Evolutionary conservation across 1,284 basidiomycete genomes (phyloP), one percentile per base, ranked within the genome.

Genomic region (Tilletia caries): DNA sequence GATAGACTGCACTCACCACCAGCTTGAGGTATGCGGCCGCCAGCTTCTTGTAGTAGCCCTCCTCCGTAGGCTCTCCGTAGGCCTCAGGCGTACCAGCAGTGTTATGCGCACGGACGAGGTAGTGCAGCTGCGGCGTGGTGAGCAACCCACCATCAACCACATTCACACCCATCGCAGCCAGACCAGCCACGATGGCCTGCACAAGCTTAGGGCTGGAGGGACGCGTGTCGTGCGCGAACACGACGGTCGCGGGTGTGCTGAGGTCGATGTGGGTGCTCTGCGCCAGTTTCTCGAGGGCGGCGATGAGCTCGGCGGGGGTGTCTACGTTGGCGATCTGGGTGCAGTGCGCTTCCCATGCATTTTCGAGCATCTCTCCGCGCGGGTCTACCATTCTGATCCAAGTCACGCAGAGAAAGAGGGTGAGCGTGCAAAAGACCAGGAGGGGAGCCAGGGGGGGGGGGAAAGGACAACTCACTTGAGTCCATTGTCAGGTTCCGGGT

Each of bases 321-420:
- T 87, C 77, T 25, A 93, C 92, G 83, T 98, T 98, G 71, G 95
- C 92, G n/a, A 98, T 86, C 4, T 85, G 84, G 5, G 96, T 95
- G 25, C 95, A 95, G 82, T 95, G 89, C 0, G 84, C 82, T 84
- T 99, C 96, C 96, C 96, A 99, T 41, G 92, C 88, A 0, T 91
- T 86, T 80, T 95, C 92, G n/a, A 99, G 88, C 96, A 99, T 99
- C 84, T 99, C 96, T n/a, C 96, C 96, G 15, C 89, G 89, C 20
- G 96, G 92, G 85, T 99, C 96, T 58, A 99, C 93, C 66, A 98
- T 89, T 84, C 98, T 99, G 73, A 98, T 93, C n/a, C n/a, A 79
- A 13, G 37, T 41, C 2, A 15, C 8, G 37, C 10, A 29, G 68
- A 34, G 37, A 70, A 72, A 33, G 34, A 71, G 65, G 64, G 67